Conservation (phyloP, 2,329 filamentous ascomycete species). For the Trichoderma sp. region DNA sequence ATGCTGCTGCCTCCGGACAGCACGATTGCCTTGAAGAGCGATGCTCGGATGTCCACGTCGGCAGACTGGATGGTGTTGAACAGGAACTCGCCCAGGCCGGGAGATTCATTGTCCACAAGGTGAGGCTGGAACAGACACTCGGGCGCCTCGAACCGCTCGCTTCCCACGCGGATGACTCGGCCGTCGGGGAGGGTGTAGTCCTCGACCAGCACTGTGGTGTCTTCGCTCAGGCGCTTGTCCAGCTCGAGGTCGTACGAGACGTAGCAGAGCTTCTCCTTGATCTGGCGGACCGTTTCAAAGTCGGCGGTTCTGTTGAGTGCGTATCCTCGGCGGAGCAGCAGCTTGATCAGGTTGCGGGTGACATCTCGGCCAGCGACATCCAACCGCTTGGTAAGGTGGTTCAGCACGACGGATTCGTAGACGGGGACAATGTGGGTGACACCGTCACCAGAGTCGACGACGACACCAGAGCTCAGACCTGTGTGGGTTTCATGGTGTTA, state of each 20-base stretch:
- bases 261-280: slow-evolving; percentile 99
- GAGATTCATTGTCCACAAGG: slow-evolving; percentile 95
- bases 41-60: slow-evolving; percentile 91
- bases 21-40: slow-evolving; percentile 96
- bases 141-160: slow-evolving; percentile 95
- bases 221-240: slow-evolving; percentile 93
- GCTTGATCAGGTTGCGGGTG: slow-evolving; percentile 95
- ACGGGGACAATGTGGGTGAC: slow-evolving; percentile 99
- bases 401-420: slow-evolving; percentile 96
- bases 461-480: slow-evolving; percentile 91
- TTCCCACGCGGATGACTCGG: slow-evolving; percentile 92
- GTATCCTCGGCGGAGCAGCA: slow-evolving; percentile 91
- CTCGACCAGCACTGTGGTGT: slow-evolving; percentile 95
- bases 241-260: slow-evolving; percentile 97
- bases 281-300: slow-evolving; percentile 97
- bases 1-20: slow-evolving; percentile 97
- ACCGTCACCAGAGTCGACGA: slow-evolving; percentile 96
- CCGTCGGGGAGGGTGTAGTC: slow-evolving; percentile 97
- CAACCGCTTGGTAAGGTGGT: slow-evolving; percentile 90
- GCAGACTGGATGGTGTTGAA: slow-evolving; percentile 99
- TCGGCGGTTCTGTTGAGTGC: slow-evolving; percentile 97
- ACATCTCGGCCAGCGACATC: slow-evolving; percentile 97
- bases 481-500: slow-evolving; percentile 12
- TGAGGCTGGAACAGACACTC: slow-evolving; percentile 99
- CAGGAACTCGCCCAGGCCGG: slow-evolving; percentile 92